Base-by-base conservation (phyloP, 2,329 filamentous ascomycete species). In the Immersiporthe knoxdaviesiana region DNA sequence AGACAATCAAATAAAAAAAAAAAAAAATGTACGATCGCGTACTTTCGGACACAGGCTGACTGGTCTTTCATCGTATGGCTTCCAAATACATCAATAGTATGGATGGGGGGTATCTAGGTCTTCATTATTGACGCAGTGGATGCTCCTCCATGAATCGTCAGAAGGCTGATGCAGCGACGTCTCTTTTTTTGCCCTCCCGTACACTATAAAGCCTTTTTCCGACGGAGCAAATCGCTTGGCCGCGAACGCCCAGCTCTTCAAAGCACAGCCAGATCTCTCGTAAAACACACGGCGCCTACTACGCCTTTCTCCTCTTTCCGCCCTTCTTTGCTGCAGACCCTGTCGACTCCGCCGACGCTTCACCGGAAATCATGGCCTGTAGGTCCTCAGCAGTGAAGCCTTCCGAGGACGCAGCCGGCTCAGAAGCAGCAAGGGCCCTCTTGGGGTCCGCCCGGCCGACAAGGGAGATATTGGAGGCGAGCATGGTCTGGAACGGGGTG, bases 401-500 rank as follows among this genome's bases (percentile, higher is more conserved):
- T 6, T 72, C 58, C 24, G 66, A 59, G 11, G 81, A 80, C 37
- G 80, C 79, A 39, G 80, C 77, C 10, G 81, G 71, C 81, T 74
- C 37, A 80, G 80, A 76, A 7, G 79, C 75, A 3, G 78, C 76
- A 52, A 76, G 73, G 2, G 78, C 67, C n/a, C 83, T 84, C 78
- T 87, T 86, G 50, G 89, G 86, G 75, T 95, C 92, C 41, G 85
- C 84, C 73, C 84, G 84, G 64, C 90, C 92, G 71, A 95, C 85
- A 41, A 86, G 77, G 0, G 89, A 87, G 3, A 95, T 84, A 54
- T 86, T 84, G n/a, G 85, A 85, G 14, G 91, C 92, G 62, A 96
- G 83, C 81, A 92, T 88, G 77, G 90, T 87, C 84, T 96, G 92
- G 80, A 96, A 94, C 7, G 92, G 92, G 73, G 87, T 83, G 11